Percentiles rank a stretch among this genome's conserved stretches.
Conservation (phyloP, 2,329 filamentous ascomycete species). For the Ophiostoma sp. region DNA sequence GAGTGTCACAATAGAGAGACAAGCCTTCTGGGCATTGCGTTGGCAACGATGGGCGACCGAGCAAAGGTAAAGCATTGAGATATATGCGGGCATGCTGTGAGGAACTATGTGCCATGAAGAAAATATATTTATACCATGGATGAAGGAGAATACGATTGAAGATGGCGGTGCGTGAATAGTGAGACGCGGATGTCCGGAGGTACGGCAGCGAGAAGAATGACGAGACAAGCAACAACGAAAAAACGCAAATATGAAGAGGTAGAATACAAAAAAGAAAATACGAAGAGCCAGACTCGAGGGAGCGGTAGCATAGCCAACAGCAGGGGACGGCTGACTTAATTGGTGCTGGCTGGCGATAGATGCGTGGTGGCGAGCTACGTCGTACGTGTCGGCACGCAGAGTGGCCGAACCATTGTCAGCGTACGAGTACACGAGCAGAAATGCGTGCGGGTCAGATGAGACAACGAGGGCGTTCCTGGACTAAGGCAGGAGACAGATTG, state of each 20-base stretch:
- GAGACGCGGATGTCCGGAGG: constrained; percentile 5
- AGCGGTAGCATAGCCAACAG: not conserved
- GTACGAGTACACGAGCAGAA: not conserved
- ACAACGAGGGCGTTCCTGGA: not conserved
- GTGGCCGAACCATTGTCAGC: not conserved
- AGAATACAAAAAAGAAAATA: not conserved
- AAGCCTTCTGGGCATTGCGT: not conserved
- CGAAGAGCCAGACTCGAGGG: not conserved
- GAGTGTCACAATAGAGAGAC: not conserved
- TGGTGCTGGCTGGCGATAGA: not conserved
- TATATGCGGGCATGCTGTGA: too few relatives aligned
- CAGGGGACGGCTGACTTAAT: not conserved
- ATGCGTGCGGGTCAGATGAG: not conserved
- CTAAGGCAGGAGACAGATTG: not conserved
- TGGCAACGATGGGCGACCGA: too few relatives aligned
- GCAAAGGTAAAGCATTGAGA: too few relatives aligned
- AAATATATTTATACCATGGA: too few relatives aligned
- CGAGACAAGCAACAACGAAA: too few relatives aligned
- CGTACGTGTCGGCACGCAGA: not conserved
- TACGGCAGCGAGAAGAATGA: not conserved
- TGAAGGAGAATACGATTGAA: too few relatives aligned
- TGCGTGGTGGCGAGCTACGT: too few relatives aligned
- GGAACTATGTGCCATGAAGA: too few relatives aligned
- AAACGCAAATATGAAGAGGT: not conserved
- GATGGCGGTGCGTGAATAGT: not conserved